A percentile compares a stretch with the other conserved stretches of the same genome.
Evolutionary conservation across 176 grass and related monocot genomes (phyloP).

Genomic region (Elaeis guineensis): DNA sequence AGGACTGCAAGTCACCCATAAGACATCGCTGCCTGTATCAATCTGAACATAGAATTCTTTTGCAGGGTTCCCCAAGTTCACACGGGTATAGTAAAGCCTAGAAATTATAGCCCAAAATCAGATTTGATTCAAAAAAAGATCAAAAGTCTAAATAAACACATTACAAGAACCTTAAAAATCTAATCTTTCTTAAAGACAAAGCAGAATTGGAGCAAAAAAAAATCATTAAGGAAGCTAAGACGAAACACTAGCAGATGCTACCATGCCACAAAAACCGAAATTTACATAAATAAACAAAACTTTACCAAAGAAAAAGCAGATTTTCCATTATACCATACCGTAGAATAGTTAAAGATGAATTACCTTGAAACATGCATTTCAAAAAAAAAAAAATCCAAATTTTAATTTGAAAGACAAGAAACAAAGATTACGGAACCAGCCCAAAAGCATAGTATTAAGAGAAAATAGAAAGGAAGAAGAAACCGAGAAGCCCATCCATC

Average conservation of each 20-base stretch:
- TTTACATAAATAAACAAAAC: too few relatives aligned
- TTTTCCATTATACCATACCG: too few relatives aligned
- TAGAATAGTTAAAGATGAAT: too few relatives aligned
- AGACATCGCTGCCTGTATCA: slow-evolving; percentile 91
- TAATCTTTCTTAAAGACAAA: too few relatives aligned
- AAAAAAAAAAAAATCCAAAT: not conserved
- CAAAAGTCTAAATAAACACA: not conserved
- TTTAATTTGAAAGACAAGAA: not conserved
- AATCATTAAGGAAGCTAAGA: too few relatives aligned
- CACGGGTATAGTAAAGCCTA: slow-evolving; percentile 87
- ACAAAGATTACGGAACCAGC: not conserved
- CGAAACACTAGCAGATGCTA: too few relatives aligned
- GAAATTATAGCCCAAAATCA: slow-evolving; percentile 30
- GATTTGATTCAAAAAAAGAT: not conserved
- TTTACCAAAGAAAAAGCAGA: slow-evolving; percentile 7
- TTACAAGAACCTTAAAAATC: too few relatives aligned
- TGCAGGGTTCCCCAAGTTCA: slow-evolving; percentile 75
- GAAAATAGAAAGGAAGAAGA: too few relatives aligned
- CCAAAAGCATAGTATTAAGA: too few relatives aligned
- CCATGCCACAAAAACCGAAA: too few relatives aligned
- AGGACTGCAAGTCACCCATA: slow-evolving; percentile 85
- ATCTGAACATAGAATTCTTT: slow-evolving; percentile 95
- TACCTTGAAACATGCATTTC: slow-evolving; percentile 12
- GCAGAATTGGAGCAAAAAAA: too few relatives aligned
- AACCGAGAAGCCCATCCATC: too few relatives aligned